These are phyloP conservation scores for Nepenthes alata DNA, from an alignment of 179 eudicot genomes.

Conservation along the genomic window DNA sequence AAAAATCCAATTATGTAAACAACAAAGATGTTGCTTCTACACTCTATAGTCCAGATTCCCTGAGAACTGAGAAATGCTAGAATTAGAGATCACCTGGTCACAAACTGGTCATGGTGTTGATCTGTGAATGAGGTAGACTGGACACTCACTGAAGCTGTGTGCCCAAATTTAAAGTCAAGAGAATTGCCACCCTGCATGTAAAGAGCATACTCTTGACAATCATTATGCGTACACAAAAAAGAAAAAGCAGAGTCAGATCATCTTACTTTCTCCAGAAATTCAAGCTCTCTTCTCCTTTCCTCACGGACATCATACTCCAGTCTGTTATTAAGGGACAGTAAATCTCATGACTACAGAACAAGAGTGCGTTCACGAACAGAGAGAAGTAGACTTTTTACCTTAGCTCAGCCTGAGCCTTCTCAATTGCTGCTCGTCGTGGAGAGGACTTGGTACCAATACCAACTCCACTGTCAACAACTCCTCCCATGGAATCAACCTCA, in stretches of 20 bases:
- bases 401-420: slow-evolving; percentile 80
- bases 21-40: not conserved
- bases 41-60: not conserved
- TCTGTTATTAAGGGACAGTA: slow-evolving; percentile 34
- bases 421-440: slow-evolving; percentile 68
- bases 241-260: not conserved
- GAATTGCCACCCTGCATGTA: slow-evolving; percentile 85
- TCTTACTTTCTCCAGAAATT: slow-evolving; percentile 91
- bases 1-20: slow-evolving; percentile 1
- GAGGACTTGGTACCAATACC: slow-evolving; percentile 57
- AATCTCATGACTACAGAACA: slow-evolving; percentile 18
- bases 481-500: slow-evolving; percentile 98
- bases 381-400: slow-evolving; percentile 77
- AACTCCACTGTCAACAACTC: slow-evolving; percentile 72
- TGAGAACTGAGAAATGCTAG: not conserved
- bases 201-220: not conserved
- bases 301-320: slow-evolving; percentile 87
- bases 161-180: slow-evolving; percentile 71
- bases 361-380: slow-evolving; percentile 61
- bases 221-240: not conserved
- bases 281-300: slow-evolving; percentile 82
- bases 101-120: slow-evolving; percentile 53
- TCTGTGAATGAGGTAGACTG: slow-evolving; percentile 79
- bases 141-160: slow-evolving; percentile 58
- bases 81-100: slow-evolving; percentile 41